Evolutionary conservation across 2,329 filamentous ascomycete genomes (phyloP).

Genomic region (Teratosphaeria viscida): DNA sequence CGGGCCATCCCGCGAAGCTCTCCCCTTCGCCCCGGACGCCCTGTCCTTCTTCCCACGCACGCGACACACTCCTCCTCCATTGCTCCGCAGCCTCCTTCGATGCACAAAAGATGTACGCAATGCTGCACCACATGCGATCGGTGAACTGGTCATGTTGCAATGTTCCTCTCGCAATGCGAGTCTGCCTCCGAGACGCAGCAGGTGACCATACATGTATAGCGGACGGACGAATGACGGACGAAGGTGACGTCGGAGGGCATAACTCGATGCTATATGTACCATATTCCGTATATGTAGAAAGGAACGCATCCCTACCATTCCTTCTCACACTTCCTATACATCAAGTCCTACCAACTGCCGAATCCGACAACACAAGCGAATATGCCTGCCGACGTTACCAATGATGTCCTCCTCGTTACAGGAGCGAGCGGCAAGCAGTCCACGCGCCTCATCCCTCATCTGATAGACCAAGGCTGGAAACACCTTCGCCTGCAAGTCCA

Average conservation of each 20-base stretch:
- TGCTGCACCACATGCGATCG: too few species aligned
- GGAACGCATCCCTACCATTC: background rate
- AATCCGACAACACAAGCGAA: background rate
- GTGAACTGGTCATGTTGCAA: too few species aligned
- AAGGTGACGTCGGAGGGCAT: background rate
- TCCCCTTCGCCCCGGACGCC: background rate
- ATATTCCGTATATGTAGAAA: background rate
- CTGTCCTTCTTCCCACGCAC: background rate
- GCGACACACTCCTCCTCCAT: background rate
- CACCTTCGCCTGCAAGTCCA: constrained; percentile 26
- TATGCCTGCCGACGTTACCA: constrained; percentile 11
- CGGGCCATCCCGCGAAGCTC: background rate
- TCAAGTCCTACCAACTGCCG: background rate
- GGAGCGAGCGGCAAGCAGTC: constrained; percentile 31
- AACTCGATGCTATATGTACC: background rate
- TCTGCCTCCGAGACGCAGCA: background rate
- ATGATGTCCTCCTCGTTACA: constrained; percentile 29
- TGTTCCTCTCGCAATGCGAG: too few species aligned
- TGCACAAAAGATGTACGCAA: too few species aligned
- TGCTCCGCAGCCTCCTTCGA: background rate
- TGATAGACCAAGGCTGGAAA: constrained; percentile 21
- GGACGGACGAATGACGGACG: background rate
- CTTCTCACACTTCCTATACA: background rate
- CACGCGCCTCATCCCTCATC: constrained; percentile 24
- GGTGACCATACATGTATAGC: background rate